Base-by-base conservation (phyloP, 768 basidiomycete genomes). In the Hygrophorus russula region DNA sequence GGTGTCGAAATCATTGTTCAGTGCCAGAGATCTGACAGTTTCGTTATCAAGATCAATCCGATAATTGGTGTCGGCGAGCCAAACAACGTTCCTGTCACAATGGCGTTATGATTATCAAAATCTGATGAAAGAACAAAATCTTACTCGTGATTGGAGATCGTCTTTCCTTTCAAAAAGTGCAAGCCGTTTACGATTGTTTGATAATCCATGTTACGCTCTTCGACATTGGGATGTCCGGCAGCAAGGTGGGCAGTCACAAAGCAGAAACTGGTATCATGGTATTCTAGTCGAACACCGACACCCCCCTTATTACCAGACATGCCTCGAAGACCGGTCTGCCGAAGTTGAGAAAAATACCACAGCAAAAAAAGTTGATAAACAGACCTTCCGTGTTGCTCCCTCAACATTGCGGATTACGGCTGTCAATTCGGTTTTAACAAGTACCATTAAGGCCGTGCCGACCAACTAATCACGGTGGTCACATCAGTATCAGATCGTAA, bases 271-370 rank as follows among this genome's bases (percentile, higher is more conserved):
- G 93, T 87, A 56, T 93, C 91, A 51, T 86, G 73, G 53, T 88
- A 89, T 20, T 98, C 87, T 40, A 99, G 67, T 10, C 96, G 82
- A 49, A 99, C 89, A 5, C 83, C 92, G 10, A 94, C 87, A 1
- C 91, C 96, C 14, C 96, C 96, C 65, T 99, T 94, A 66, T 94
- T 94, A 20, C 92, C 96, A 0, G 91, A 91, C 78, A 98, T 91
- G 10, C 96, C 96, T 28, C 83, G 74, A 33, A 88, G 67, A 32
- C 85, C 86, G n/a, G 87, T 89, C 86, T 89, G 47, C 18, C 39
- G 29, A 27, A 28, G 28, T 37, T 30, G 32, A 51, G 36, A 37
- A 36, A 24, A 24, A 24, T 27, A 46, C 38, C 42, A 32, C 33
- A n/a, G 32, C 39, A 41, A 32, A 32, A 41, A 27, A 4, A 36